phyloP scores from a whole-genome alignment of 768 basidiomycete species.

The Auriscalpium vulgare region DNA sequence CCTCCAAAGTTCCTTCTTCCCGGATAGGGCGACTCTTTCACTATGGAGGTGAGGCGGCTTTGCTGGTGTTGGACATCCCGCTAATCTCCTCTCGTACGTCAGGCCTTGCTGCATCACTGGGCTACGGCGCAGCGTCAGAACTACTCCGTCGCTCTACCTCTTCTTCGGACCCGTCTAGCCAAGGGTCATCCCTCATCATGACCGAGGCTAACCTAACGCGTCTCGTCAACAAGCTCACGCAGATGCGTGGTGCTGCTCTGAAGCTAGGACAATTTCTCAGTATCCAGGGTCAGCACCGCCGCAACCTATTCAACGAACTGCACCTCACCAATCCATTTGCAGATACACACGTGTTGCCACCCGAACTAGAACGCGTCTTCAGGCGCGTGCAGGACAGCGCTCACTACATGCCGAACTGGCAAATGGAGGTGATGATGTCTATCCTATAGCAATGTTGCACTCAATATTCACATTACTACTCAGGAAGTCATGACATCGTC shows the following conservation, averaged over 20 bases:
- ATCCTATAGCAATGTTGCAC: too few relatives aligned
- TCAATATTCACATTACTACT: neutral
- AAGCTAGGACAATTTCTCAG: slow-evolving; percentile 97
- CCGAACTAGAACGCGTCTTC: slow-evolving; percentile 83
- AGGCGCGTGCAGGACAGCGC: slow-evolving; percentile 89
- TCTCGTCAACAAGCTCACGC: slow-evolving; percentile 84
- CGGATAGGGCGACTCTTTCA: slow-evolving; percentile 85
- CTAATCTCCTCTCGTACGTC: neutral
- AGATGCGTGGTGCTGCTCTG: slow-evolving; percentile 94
- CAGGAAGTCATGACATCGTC: slow-evolving; percentile 68
- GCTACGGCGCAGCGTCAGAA: slow-evolving; percentile 87
- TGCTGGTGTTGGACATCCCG: neutral
- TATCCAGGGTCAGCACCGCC: slow-evolving; percentile 62
- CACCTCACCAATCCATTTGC: neutral
- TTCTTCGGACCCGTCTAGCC: slow-evolving; percentile 5
- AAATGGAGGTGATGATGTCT: slow-evolving; percentile 68
- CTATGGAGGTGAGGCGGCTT: slow-evolving; percentile 62
- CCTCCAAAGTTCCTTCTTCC: slow-evolving; percentile 88
- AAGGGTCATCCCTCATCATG: slow-evolving; percentile 59
- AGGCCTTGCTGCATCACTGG: slow-evolving; percentile 88
- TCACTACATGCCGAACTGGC: slow-evolving; percentile 99
- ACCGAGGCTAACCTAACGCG: slow-evolving; percentile 87
- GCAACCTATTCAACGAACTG: neutral
- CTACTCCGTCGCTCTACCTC: slow-evolving; percentile 58
- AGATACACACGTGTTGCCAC: slow-evolving; percentile 87